Base-by-base conservation (phyloP, 768 basidiomycete genomes). In the Ramaria sp. region DNA sequence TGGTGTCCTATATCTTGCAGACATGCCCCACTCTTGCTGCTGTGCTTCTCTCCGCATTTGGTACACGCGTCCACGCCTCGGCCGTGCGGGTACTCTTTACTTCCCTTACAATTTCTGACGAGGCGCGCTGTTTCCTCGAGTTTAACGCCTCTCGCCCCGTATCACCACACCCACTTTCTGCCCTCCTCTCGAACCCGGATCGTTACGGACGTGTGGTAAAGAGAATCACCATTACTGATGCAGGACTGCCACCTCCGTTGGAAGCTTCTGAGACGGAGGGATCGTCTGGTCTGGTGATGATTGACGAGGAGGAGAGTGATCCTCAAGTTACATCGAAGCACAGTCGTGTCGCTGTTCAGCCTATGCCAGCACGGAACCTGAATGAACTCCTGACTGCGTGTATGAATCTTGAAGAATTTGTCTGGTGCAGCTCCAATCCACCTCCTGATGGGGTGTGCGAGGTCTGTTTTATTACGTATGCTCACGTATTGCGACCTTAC, bases 361-460 rank as follows among this genome's bases (percentile, higher is more conserved):
- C 65, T 9, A 48, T 68, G 12, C 34, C 53, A 7, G 58, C 59
- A 17, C 22, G 54, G 15, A 43, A 45, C 15, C 27, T 68, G 12
- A 22, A 49, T 17, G 33, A 22, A 12, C 33, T 67, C 9, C 59
- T 68, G 15, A 34, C 30, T 19, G 19, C 37, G 11, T 63, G 64
- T 38, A 31, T 53, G n/a, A 53, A 59, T 30, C 60, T 74, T 19
- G 70, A 72, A 57, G 60, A 61, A 27, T 63, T 74, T 46, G 46
- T 57, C 13, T 74, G 73, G 73, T 45, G 54, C 24, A 69, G 69
- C 53, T 54, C 66, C 7, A 64, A 64, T 30, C 63, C 62, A 22
- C 73, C 73, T 6, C 71, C 72, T 10, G 72, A 74, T 61, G 71
- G 73, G 7, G 27, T 74, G 17, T 71, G 69, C 60, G 73, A 74